Conservation (phyloP, 2,329 filamentous ascomycete genomes). For the Cladosporium sp. region DNA sequence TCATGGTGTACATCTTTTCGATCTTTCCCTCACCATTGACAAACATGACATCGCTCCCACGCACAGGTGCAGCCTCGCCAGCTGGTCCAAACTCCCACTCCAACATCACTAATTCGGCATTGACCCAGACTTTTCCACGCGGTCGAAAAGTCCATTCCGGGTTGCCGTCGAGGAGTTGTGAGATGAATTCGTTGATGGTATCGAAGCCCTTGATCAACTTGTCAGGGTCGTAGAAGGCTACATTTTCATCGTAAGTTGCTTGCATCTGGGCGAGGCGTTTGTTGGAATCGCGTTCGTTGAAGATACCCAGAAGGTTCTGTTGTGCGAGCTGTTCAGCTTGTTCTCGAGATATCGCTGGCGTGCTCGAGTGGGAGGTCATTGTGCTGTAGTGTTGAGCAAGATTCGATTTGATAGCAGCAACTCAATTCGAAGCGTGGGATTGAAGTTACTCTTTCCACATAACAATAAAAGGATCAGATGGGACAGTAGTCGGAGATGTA, state of each 20-base stretch:
- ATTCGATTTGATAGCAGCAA: not conserved
- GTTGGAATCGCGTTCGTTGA: not conserved
- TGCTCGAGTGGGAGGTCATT: not conserved
- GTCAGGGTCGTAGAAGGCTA: not conserved
- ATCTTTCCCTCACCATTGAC: not conserved
- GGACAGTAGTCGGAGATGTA: not conserved
- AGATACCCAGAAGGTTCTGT: not conserved
- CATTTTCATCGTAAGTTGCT: not conserved
- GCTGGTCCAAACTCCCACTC: constrained; percentile 4
- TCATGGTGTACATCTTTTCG: constrained; percentile 8
- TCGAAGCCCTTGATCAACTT: not conserved
- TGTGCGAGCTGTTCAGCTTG: not conserved
- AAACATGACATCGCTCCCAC: constrained; percentile 2
- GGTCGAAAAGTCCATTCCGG: not conserved
- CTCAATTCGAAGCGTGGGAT: too few species aligned
- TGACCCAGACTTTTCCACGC: not conserved
- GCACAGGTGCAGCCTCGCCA: not conserved
- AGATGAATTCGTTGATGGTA: not conserved
- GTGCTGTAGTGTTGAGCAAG: not conserved
- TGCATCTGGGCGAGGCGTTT: constrained; percentile 2
- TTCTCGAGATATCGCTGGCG: not conserved
- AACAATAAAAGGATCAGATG: not conserved
- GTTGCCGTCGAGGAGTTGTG: not conserved
- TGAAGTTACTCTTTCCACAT: not conserved
- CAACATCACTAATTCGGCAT: not conserved